Evolutionary conservation across 1,284 basidiomycete genomes (phyloP), one percentile per base, ranked within the genome.

Genomic region (Pseudozyma pruni): DNA sequence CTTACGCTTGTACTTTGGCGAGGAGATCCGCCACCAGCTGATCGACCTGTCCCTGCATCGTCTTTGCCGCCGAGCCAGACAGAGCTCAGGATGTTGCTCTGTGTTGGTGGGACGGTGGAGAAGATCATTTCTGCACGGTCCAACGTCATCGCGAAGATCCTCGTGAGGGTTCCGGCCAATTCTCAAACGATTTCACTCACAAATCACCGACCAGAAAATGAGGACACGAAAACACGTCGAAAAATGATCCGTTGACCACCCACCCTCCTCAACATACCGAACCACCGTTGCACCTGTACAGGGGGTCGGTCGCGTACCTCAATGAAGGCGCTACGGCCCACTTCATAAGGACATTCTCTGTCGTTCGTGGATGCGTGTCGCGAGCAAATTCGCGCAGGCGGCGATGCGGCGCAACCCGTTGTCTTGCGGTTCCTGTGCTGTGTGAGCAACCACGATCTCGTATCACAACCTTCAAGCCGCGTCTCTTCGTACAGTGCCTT

Each of bases 31-130:
- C 7, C 0, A 52, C 53, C 27, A 68, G 46, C 31, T 29, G 17
- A 19, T 58, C 54, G 0, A 68, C 37, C 29, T 68, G 58, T 2
- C 56, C 58, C 31, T 68, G 41, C 64, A 68, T 68, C 31, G 17
- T 43, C 14, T 9, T 27, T 27, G 23, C 25, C 20, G 23, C 37
- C 11, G 3, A 32, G 13, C 2, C 2, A 22, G 31, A 9, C 19
- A 6, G 31, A 14, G 7, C 19, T 17, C 14, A 25, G 34, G 37
- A 6, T 27, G 44, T 13, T 16, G n/a, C n/a, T n/a, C n/a, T n/a
- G 19, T 8, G 23, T 16, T 17, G 42, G 8, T 13, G 31, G 17
- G 31, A 17, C 3, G n/a, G 34, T 25, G 20, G 25, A 29, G 23
- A 23, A 25, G 23, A 19, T 8, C n/a, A 19, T 4, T 29, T 6